A percentile compares a stretch with the other conserved stretches of the same genome.
Conservation (phyloP, 2,329 filamentous ascomycete genomes). For the Juglanconis juglandina region DNA sequence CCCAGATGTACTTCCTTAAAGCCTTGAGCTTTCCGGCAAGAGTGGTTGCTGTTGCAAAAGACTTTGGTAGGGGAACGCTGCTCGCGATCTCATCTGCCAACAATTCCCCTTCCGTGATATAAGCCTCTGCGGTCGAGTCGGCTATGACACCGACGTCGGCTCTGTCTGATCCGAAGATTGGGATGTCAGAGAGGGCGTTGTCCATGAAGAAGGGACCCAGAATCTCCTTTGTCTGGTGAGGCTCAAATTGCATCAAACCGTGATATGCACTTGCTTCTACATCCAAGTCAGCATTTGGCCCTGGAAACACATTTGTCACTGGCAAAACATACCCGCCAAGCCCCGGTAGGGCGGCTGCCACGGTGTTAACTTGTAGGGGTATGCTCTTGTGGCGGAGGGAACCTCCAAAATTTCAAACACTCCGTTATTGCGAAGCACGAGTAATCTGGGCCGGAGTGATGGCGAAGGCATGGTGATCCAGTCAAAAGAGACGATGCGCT, state of each 20-base stretch:
- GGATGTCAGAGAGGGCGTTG: constrained; percentile 49
- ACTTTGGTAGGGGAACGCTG: constrained; percentile 34
- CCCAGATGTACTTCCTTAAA: constrained; percentile 35
- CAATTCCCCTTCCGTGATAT: constrained; percentile 29
- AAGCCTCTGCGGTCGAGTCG: constrained; percentile 37
- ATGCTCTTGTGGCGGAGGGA: constrained; percentile 54
- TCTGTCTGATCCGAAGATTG: constrained; percentile 55
- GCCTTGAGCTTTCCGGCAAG: constrained; percentile 48
- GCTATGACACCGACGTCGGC: constrained; percentile 40
- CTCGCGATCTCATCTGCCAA: constrained; percentile 37
- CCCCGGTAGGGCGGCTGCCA: constrained; percentile 60
- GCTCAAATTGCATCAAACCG: constrained; percentile 56
- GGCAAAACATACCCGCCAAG: constrained; percentile 42
- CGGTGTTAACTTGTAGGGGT: constrained; percentile 58
- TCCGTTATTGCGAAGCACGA: constrained; percentile 59
- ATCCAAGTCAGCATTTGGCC: constrained; percentile 23
- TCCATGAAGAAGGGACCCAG: constrained; percentile 54
- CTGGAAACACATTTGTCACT: not conserved
- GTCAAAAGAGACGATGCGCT: constrained; percentile 65
- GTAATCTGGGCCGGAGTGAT: constrained; percentile 52
- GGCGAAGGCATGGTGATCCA: constrained; percentile 60
- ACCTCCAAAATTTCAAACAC: constrained; percentile 60
- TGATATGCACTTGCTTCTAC: constrained; percentile 51
- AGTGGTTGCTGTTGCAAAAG: constrained; percentile 39
- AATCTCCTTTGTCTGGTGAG: constrained; percentile 48